phyloP scores from a whole-genome alignment of 345 rosid species.

The Eucalyptus cloeziana region DNA sequence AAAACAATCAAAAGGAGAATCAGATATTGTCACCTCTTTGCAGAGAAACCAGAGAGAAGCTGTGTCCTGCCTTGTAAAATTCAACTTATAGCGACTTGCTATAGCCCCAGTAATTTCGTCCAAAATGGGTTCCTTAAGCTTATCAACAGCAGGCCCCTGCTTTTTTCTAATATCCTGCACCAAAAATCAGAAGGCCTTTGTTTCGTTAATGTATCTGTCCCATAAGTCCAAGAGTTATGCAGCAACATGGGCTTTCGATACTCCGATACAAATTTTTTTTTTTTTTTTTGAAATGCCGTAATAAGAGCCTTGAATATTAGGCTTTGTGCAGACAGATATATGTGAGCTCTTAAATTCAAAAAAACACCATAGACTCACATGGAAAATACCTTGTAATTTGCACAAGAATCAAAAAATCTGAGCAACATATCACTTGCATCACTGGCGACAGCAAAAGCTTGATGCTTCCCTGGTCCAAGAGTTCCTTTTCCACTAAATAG shows the following conservation, averaged over 20 bases:
- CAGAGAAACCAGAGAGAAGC: constrained; percentile 93
- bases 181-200: not conserved
- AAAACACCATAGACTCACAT: not conserved
- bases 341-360: not conserved
- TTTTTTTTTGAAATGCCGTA: not conserved
- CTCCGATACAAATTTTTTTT: not conserved
- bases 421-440: constrained; percentile 83
- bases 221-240: not conserved
- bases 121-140: constrained; percentile 75
- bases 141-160: constrained; percentile 59
- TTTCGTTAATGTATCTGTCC: not conserved
- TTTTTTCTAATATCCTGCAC: constrained; percentile 43
- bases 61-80: constrained; percentile 61
- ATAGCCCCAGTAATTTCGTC: constrained; percentile 64
- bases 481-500: constrained; percentile 68
- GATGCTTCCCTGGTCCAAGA: constrained; percentile 70
- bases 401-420: constrained; percentile 76
- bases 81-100: constrained; percentile 39
- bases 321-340: not conserved
- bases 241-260: not conserved
- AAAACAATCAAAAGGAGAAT: not conserved
- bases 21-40: constrained; percentile 50
- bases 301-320: not conserved
- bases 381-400: constrained; percentile 70
- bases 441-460: constrained; percentile 79